Percentiles rank a stretch among this genome's conserved stretches.
Conservation (phyloP, 768 basidiomycete genomes). For the Mycena amicta region DNA sequence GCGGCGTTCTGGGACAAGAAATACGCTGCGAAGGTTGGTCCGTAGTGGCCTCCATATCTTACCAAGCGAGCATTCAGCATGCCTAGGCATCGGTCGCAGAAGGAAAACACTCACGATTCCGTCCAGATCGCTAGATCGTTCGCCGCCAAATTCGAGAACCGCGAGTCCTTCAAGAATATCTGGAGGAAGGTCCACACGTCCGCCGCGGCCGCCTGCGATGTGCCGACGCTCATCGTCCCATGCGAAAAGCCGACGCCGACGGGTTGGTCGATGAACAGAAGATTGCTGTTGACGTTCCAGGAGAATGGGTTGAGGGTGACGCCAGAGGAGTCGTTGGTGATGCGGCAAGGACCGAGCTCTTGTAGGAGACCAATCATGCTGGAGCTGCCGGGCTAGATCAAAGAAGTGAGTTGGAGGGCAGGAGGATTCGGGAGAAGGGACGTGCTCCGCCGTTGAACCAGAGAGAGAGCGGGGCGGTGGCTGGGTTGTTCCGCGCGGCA, state of each 20-base stretch:
- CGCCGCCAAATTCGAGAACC: conserved; percentile 49
- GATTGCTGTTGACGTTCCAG: conserved; percentile 50
- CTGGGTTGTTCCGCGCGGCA: conserved; percentile 40
- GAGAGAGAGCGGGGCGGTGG: conserved; percentile 40
- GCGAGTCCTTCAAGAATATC: conserved; percentile 58
- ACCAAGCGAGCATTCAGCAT: too few species aligned
- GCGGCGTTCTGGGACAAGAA: conserved; percentile 62
- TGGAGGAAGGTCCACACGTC: conserved; percentile 68
- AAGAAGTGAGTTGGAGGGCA: background rate
- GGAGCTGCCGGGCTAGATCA: conserved; percentile 33
- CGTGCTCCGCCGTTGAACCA: conserved; percentile 46
- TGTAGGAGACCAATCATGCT: conserved; percentile 52
- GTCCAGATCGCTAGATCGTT: conserved; percentile 64
- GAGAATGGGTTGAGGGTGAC: conserved; percentile 41
- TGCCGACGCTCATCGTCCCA: conserved; percentile 50
- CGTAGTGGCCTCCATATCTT: conserved; percentile 77
- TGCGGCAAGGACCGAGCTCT: conserved; percentile 60
- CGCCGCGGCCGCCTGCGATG: conserved; percentile 54
- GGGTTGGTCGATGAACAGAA: conserved; percentile 68
- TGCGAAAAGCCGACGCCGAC: conserved; percentile 69
- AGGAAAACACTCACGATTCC: conserved; percentile 61
- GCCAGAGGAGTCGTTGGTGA: conserved; percentile 34
- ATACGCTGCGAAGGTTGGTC: conserved; percentile 66
- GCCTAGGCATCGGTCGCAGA: too few species aligned
- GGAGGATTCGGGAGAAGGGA: conserved; percentile 16